Evolutionary conservation across 257 asterid genomes (phyloP).

Genomic region (Coffea eugenioides): DNA sequence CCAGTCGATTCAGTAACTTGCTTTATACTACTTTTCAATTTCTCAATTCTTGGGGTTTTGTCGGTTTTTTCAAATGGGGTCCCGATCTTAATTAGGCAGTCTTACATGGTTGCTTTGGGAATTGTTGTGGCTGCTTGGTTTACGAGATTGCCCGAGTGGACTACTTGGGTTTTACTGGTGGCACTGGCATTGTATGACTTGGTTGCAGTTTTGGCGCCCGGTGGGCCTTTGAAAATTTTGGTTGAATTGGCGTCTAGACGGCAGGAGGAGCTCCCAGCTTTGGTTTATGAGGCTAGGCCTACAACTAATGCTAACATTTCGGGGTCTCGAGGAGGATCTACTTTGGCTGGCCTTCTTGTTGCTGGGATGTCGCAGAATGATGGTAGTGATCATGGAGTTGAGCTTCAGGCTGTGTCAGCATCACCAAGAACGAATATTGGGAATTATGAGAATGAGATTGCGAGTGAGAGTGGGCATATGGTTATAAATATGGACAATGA

Average conservation of each 20-base stretch:
- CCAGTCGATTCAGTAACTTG: constrained; percentile 78
- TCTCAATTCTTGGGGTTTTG: constrained; percentile 67
- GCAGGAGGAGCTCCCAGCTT: constrained; percentile 88
- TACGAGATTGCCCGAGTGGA: constrained; percentile 90
- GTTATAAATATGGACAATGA: constrained; percentile 22
- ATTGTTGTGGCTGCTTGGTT: constrained; percentile 93
- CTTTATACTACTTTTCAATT: constrained; percentile 53
- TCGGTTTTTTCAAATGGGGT: constrained; percentile 72
- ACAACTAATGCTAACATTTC: constrained; percentile 12
- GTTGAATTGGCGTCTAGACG: constrained; percentile 87
- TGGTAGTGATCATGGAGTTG: constrained; percentile 29
- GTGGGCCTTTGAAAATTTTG: constrained; percentile 88
- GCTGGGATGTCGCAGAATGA: constrained; percentile 32
- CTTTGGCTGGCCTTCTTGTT: constrained; percentile 48
- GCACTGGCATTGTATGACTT: constrained; percentile 87
- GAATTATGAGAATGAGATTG: constrained; percentile 7
- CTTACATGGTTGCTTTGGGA: constrained; percentile 75
- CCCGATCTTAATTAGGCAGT: constrained; percentile 78
- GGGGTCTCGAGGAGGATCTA: constrained; percentile 36
- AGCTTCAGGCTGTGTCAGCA: constrained; percentile 47
- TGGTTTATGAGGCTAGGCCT: constrained; percentile 89
- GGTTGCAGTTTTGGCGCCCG: constrained; percentile 87
- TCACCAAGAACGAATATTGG: constrained; percentile 17
- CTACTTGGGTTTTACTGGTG: constrained; percentile 88
- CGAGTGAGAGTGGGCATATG: constrained; percentile 7